Percentiles rank a stretch among this genome's conserved stretches.
Evolutionary conservation across 306 rosid genomes (phyloP).

Genomic region (Sphenostylis stenocarpa): DNA sequence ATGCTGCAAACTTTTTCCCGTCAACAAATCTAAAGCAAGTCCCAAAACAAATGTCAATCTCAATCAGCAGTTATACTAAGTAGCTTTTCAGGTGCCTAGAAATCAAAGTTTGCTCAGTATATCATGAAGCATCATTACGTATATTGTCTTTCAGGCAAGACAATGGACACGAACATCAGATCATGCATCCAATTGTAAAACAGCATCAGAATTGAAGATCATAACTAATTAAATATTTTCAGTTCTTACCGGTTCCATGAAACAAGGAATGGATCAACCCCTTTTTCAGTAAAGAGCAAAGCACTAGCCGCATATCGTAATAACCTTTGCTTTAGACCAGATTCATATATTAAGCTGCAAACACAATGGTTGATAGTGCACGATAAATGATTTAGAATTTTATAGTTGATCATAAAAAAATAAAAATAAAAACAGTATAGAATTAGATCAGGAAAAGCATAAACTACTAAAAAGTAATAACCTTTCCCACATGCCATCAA

Average conservation of each 20-base stretch:
- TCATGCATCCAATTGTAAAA: constrained; percentile 2
- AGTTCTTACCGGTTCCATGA: constrained; percentile 91
- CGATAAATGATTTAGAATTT: constrained; percentile 19
- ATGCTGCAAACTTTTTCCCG: not conserved
- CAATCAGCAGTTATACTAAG: not conserved
- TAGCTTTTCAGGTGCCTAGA: constrained; percentile 1
- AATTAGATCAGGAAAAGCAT: constrained; percentile 18
- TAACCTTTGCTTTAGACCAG: constrained; percentile 93
- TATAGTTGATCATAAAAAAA: not conserved
- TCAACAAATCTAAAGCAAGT: not conserved
- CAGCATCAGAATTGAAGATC: constrained; percentile 16
- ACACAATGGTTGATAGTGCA: constrained; percentile 25
- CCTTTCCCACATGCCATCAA: constrained; percentile 99
- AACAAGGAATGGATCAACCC: constrained; percentile 89
- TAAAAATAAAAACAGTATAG: constrained; percentile 5
- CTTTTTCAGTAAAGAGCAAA: constrained; percentile 88
- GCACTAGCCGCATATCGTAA: constrained; percentile 89
- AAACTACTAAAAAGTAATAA: constrained; percentile 38
- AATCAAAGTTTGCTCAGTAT: not conserved
- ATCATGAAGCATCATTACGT: not conserved
- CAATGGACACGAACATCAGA: not conserved
- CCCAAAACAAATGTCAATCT: constrained; percentile 3
- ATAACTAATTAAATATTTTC: constrained; percentile 1
- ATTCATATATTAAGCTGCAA: constrained; percentile 85
- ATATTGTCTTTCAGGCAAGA: not conserved